These are phyloP conservation scores for Peniophora sp. DNA, from an alignment of 1,284 basidiomycete species.

Conservation along the genomic window DNA sequence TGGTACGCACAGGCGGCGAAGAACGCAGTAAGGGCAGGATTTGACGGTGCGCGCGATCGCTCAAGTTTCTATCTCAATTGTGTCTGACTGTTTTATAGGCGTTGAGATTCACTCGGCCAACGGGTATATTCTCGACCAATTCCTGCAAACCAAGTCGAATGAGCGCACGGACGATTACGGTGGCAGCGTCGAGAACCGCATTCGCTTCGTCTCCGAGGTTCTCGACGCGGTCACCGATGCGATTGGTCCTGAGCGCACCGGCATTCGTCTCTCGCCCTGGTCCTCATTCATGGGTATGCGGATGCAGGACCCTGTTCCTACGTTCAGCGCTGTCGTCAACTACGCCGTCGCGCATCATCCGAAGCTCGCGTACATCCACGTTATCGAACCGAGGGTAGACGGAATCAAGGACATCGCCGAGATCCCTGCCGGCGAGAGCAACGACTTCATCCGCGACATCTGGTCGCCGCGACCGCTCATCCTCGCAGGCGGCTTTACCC, in stretches of 20 bases:
- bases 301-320: conserved; percentile 28
- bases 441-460: conserved; percentile 18
- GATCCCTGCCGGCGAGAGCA: conserved; percentile 10
- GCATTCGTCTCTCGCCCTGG: conserved; percentile 30
- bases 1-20: conserved; percentile 28
- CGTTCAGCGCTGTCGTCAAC: conserved; percentile 28
- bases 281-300: conserved; percentile 10
- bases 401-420: conserved; percentile 7
- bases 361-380: conserved; percentile 54
- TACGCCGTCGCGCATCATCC: conserved; percentile 27
- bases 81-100: conserved; percentile 1
- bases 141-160: conserved; percentile 21
- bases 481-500: conserved; percentile 24
- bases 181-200: conserved; percentile 24
- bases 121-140: conserved; percentile 16
- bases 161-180: conserved; percentile 33
- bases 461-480: conserved; percentile 21
- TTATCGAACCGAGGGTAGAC: conserved; percentile 36
- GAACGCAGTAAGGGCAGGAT: conserved; percentile 36
- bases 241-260: conserved; percentile 31
- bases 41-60: conserved; percentile 36
- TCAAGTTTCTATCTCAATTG: neutral
- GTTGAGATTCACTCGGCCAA: conserved; percentile 27
- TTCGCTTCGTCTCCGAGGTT: conserved; percentile 37
- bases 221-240: conserved; percentile 28